Percentiles rank a stretch among this genome's conserved stretches.
These are phyloP conservation scores for Citrus reticulata DNA, from an alignment of 345 rosid genomes.

Conservation along the genomic window DNA sequence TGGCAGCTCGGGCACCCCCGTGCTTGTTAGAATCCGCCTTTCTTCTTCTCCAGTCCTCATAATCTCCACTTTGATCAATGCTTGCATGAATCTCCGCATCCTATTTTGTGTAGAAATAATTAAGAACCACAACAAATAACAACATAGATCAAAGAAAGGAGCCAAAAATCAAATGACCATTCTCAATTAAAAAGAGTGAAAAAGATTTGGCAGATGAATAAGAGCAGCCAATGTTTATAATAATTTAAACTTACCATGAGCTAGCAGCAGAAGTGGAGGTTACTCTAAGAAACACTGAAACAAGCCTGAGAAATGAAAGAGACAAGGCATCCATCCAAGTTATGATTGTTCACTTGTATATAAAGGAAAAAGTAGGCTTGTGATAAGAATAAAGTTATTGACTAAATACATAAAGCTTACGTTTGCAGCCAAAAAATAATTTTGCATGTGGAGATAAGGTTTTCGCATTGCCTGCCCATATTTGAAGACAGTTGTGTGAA, in stretches of 20 bases:
- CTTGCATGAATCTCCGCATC: background rate
- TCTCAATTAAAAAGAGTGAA: background rate
- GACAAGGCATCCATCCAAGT: too few species aligned
- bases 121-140: background rate
- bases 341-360: too few species aligned
- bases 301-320: too few species aligned
- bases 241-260: too few species aligned
- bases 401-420: background rate
- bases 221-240: too few species aligned
- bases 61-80: slow-evolving; percentile 17
- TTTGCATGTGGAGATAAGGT: background rate
- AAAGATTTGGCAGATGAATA: too few species aligned
- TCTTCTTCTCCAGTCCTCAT: slow-evolving; percentile 47
- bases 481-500: background rate
- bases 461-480: background rate
- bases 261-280: too few species aligned
- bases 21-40: slow-evolving; percentile 35
- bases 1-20: slow-evolving; percentile 47
- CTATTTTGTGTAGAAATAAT: slow-evolving; percentile 1
- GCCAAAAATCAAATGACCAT: background rate
- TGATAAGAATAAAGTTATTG: background rate
- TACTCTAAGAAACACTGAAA: too few species aligned
- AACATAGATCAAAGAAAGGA: background rate
- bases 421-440: background rate
- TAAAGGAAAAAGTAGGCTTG: too few species aligned